phyloP scores from a whole-genome alignment of 305 asterid genomes.

The Striga hermonthica region DNA sequence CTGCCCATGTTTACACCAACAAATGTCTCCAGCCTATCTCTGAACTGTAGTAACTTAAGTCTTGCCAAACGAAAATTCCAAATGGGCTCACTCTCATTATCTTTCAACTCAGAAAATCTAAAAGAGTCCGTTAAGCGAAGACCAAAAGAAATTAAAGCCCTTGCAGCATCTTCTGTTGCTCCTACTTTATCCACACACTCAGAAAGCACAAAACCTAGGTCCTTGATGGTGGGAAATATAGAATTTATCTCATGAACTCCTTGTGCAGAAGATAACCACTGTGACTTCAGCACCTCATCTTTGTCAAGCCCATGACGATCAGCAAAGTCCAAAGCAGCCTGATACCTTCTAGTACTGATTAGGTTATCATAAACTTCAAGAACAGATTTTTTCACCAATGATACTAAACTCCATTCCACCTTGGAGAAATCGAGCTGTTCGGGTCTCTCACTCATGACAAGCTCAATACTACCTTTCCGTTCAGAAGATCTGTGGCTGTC shows the following conservation, averaged over 20 bases:
- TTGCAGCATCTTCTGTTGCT: conserved; percentile 75
- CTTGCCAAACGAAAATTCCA: conserved; percentile 85
- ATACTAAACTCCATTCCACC: conserved; percentile 66
- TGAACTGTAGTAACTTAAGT: conserved; percentile 68
- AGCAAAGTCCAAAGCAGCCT: conserved; percentile 78
- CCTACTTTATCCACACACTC: conserved; percentile 77
- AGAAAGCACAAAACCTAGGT: conserved; percentile 62
- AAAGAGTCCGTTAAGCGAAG: conserved; percentile 63
- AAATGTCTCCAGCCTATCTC: conserved; percentile 93
- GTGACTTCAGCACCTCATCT: conserved; percentile 83
- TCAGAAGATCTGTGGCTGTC: conserved; percentile 42
- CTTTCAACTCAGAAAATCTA: conserved; percentile 59
- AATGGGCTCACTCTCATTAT: conserved; percentile 46
- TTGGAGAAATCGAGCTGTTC: conserved; percentile 47
- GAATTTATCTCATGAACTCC: conserved; percentile 71
- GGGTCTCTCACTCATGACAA: conserved; percentile 36
- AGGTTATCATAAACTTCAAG: conserved; percentile 69
- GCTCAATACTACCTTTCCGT: conserved; percentile 43
- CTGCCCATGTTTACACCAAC: conserved; percentile 98
- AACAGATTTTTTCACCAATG: conserved; percentile 67
- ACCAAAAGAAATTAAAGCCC: conserved; percentile 70
- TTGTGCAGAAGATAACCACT: conserved; percentile 78
- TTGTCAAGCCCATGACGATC: conserved; percentile 76
- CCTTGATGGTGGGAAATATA: conserved; percentile 63
- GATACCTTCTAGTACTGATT: conserved; percentile 59